Evolutionary conservation across 148 eudicot species (phyloP), one percentile per base, ranked within the genome.

Genomic region (Rhododendron vialii): DNA sequence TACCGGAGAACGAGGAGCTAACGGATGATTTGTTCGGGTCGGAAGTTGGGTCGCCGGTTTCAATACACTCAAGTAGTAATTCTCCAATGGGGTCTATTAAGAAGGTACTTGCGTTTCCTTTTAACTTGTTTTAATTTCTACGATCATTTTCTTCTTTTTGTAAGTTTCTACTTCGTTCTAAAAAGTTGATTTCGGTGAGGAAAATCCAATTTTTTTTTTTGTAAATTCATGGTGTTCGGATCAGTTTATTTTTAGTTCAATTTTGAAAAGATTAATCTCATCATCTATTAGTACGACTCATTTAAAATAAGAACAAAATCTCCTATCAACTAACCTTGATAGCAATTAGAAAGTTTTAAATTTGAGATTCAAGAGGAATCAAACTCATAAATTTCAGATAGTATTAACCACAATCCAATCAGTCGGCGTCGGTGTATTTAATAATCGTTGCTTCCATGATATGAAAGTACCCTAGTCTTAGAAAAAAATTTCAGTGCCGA

Each of bases 21-120:
- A 43, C 95, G 28, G 91, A 92, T 81, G 98, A 92, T 41, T 22
- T 85, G 24, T 85, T 82, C 5, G 89, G 88, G 67, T 69, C 75
- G 5, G 91, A 85, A 1, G 26, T 88, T 26, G 87, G 86, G 69
- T 93, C 95, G 1, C 95, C 95, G 47, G 76, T 79, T 69, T 88
- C 98, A 0, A 33, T 83, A 0, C 83, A 74, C 36, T 89, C 93
- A 1, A 57, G 4, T 24, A 0, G 28, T 79, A 84, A 82, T 38
- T 86, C 94, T n/a, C 91, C 91, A 1, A 55, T 76, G 78, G 77
- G 82, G 61, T 86, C 92, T 0, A 35, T 35, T 1, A 87, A 75
- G 57, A 92, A 90, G 98, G 98, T 93, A 87, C 28, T 88, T 17
- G 17, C 22, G 75, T 69, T 59, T 63, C 47, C 77, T 65, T 65